Evolutionary conservation across 352 stramenopile genomes (phyloP), one percentile per base, ranked within the genome.

Genomic region (Phytophthora ohioensis): DNA sequence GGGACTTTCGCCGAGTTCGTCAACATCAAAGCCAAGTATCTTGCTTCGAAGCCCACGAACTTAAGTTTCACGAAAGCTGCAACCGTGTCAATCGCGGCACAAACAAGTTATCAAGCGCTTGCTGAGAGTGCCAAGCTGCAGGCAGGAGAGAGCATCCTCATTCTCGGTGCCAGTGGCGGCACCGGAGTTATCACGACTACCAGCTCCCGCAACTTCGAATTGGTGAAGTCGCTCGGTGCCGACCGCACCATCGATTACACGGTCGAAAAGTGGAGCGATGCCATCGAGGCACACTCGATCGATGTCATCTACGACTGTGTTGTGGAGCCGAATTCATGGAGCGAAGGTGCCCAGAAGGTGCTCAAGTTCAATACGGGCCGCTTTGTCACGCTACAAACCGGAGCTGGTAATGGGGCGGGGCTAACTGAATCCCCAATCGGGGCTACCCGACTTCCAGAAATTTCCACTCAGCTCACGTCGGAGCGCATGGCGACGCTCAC

Each of bases 1-100:
- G 39, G 39, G 12, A 46, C 39, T 15, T 46, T 46, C 11, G 39
- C 13, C 9, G 39, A 46, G 39, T 46, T 46, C 39, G 39, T 46
- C 39, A 46, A 46, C 39, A 46, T 46, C 11, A 10, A 46, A 15
- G 39, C 39, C 39, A 46, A 46, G 41, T 46, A 46, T 46, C 41
- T 46, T n/a, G 41, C 41, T 9, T 6, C 21, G 5, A 46, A 46
- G 10, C 41, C 41, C 13, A 27, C 41, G 5, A 46, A 46, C 13
- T 6, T 46, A 46, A 46, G 41, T n/a, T 46, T 46, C 39, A 46
- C 41, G 7, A 1, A 46, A 46, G 41, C 41, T 17, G 41, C 13
- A 46, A n/a, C 41, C 21, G 41, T 46, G 41, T 11, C 41, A 13
- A 46, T 10, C 41, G 41, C 41, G 21, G 41, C 41, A 9, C 41